Evolutionary conservation across 345 rosid species (phyloP).

Genomic region (Linum trigynum): DNA sequence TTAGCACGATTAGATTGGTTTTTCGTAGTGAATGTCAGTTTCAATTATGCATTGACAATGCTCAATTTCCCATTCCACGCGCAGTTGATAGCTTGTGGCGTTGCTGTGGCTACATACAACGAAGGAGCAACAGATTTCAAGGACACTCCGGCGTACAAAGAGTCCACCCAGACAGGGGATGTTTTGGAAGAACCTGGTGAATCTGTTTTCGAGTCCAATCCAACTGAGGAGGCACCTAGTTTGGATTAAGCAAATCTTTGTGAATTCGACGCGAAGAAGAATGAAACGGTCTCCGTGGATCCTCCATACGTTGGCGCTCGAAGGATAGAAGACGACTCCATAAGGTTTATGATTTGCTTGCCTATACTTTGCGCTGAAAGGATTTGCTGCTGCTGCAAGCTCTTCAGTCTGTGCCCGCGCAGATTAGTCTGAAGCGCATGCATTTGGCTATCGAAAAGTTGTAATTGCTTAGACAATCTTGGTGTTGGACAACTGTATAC

Average conservation of each 20-base stretch:
- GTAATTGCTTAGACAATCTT: not conserved
- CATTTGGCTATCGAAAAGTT: not conserved
- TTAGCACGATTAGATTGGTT: no score
- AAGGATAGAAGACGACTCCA: no score
- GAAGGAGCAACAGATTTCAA: constrained; percentile 93
- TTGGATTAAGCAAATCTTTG: constrained; percentile 41
- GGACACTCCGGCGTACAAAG: constrained; percentile 77
- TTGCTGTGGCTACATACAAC: constrained; percentile 75
- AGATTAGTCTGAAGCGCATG: not conserved
- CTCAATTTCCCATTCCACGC: constrained; percentile 1
- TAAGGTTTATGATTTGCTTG: no score
- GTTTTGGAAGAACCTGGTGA: constrained; percentile 68
- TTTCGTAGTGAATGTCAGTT: not conserved
- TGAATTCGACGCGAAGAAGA: no score
- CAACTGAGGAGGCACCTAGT: constrained; percentile 94
- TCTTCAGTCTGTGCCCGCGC: not conserved
- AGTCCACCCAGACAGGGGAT: constrained; percentile 56
- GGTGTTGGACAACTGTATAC: not conserved
- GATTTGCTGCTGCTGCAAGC: not conserved
- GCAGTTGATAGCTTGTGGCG: constrained; percentile 72
- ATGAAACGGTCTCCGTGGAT: no score
- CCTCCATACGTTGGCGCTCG: no score
- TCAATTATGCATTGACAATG: not conserved
- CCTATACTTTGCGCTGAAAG: not conserved
- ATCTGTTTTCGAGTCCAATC: constrained; percentile 86